Conservation (phyloP, 2,329 filamentous ascomycete species). For the Penicillium sp. region DNA sequence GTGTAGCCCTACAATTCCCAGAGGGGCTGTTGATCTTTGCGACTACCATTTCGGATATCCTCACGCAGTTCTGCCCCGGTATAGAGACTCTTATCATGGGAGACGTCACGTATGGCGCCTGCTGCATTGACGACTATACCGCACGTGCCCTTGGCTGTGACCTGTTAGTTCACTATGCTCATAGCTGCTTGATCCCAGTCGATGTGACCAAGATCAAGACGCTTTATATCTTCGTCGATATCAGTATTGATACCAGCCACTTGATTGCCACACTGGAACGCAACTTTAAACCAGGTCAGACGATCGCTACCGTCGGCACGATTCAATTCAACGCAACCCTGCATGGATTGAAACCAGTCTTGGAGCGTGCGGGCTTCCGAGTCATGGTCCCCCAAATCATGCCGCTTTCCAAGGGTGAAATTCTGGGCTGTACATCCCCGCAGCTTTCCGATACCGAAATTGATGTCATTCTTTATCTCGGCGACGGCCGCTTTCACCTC, state of each 20-base stretch:
- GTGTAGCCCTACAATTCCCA: slow-evolving; percentile 92
- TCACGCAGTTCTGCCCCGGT: slow-evolving; percentile 87
- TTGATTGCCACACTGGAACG: slow-evolving; percentile 78
- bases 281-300: slow-evolving; percentile 80
- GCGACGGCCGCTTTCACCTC: slow-evolving; percentile 89
- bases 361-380: slow-evolving; percentile 78
- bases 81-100: slow-evolving; percentile 97
- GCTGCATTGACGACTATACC: slow-evolving; percentile 98
- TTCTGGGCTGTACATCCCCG: slow-evolving; percentile 93
- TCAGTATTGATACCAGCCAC: slow-evolving; percentile 87
- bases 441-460: slow-evolving; percentile 56
- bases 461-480: slow-evolving; percentile 79
- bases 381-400: slow-evolving; percentile 87
- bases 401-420: slow-evolving; percentile 89
- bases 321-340: slow-evolving; percentile 99
- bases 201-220: slow-evolving; percentile 96
- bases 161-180: slow-evolving; percentile 90
- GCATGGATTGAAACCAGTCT: slow-evolving; percentile 69
- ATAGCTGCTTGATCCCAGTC: slow-evolving; percentile 92
- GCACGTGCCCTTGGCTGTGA: slow-evolving; percentile 91
- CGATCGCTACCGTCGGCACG: slow-evolving; percentile 86
- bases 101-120: slow-evolving; percentile 96
- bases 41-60: slow-evolving; percentile 93
- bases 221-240: slow-evolving; percentile 96
- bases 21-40: slow-evolving; percentile 93